Percentiles rank a stretch among this genome's conserved stretches.
Evolutionary conservation across 176 grass and related monocot genomes (phyloP).

Genomic region (Triticum timopheevii): DNA sequence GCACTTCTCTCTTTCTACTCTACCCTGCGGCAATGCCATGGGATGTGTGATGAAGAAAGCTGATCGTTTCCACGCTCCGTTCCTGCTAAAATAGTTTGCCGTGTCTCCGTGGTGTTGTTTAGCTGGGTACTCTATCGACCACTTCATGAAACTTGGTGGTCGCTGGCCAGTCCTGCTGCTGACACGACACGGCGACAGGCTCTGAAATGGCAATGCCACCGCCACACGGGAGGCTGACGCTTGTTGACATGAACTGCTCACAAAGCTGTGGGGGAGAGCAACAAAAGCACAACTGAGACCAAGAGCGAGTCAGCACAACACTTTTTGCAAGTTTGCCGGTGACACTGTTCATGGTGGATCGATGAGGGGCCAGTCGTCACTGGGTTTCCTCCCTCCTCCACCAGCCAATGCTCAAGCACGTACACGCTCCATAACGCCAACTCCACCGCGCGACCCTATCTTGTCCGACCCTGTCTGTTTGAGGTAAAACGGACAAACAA

Average conservation of each 20-base stretch:
- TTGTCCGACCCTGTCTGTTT: too few relatives aligned
- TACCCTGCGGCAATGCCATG: too few relatives aligned
- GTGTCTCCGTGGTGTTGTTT: not conserved
- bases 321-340: not conserved
- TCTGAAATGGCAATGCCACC: not conserved
- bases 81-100: not conserved
- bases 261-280: not conserved
- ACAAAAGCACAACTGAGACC: not conserved
- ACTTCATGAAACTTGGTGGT: not conserved
- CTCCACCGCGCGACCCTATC: too few relatives aligned
- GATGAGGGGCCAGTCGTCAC: not conserved
- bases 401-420: too few relatives aligned
- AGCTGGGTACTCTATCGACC: not conserved
- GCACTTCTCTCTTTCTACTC: not conserved
- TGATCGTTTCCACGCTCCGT: not conserved
- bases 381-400: not conserved
- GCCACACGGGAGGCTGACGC: too few relatives aligned
- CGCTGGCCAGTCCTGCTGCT: not conserved
- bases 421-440: too few relatives aligned
- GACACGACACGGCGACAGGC: not conserved
- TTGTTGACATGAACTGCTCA: not conserved
- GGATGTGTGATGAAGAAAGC: not conserved
- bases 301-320: not conserved
- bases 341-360: not conserved
- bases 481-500: too few relatives aligned